phyloP scores from a whole-genome alignment of 768 basidiomycete species.

The Psilocybe sp. region DNA sequence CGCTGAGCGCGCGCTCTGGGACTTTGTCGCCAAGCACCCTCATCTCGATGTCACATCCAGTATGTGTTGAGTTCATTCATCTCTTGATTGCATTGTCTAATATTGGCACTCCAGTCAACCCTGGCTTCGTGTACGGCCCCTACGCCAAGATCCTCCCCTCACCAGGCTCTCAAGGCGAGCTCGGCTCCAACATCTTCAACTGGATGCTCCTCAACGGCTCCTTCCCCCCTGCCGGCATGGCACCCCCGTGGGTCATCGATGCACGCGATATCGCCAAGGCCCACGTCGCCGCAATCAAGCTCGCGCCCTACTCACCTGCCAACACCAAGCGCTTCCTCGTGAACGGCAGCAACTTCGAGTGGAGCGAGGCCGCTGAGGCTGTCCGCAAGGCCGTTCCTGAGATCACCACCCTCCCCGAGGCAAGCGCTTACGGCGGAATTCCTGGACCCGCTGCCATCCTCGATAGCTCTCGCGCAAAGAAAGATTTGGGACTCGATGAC shows the following conservation, averaged over 20 bases:
- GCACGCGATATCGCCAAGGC: constrained; percentile 32
- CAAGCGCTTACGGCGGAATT: too few species aligned
- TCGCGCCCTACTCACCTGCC: constrained; percentile 14
- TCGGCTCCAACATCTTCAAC: constrained; percentile 26
- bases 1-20: constrained; percentile 37
- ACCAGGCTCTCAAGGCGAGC: constrained; percentile 13
- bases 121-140: constrained; percentile 34
- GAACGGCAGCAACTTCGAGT: constrained; percentile 23
- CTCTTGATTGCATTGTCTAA: neutral
- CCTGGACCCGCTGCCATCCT: too few species aligned
- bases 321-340: constrained; percentile 27
- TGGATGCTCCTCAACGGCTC: constrained; percentile 22
- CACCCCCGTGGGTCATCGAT: constrained; percentile 27
- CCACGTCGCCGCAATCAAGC: constrained; percentile 26
- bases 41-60: constrained; percentile 34
- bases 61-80: constrained; percentile 15
- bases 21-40: constrained; percentile 33
- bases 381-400: constrained; percentile 20
- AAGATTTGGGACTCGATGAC: too few species aligned
- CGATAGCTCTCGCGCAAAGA: too few species aligned
- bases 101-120: constrained; percentile 23
- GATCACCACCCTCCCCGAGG: neutral
- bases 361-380: constrained; percentile 24
- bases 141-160: constrained; percentile 26
- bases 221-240: constrained; percentile 1